Evolutionary conservation across 176 grass and related monocot genomes (phyloP).

Genomic region (Puccinellia tenuiflora): DNA sequence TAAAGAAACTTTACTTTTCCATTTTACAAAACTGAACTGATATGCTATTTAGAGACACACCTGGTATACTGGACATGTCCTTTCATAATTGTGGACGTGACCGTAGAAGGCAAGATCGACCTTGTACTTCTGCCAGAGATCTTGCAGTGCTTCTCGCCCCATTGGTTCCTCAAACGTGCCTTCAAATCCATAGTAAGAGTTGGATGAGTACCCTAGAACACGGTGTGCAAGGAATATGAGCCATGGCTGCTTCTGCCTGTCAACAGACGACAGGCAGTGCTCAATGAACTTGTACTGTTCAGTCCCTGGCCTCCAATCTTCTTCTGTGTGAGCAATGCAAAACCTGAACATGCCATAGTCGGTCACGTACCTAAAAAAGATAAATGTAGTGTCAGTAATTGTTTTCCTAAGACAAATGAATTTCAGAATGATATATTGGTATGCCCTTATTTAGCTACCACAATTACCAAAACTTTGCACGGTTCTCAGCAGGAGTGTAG

Average conservation of each 20-base stretch:
- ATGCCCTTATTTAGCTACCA: not conserved
- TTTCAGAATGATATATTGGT: not conserved
- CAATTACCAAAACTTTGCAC: slow-evolving; percentile 73
- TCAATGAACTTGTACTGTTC: slow-evolving; percentile 72
- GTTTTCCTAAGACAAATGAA: not conserved
- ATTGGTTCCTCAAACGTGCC: slow-evolving; percentile 71
- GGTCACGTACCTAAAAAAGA: slow-evolving; percentile 54
- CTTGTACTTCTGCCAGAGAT: slow-evolving; percentile 76
- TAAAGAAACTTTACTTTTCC: too few relatives aligned
- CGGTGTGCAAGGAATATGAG: slow-evolving; percentile 71
- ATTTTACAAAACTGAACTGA: too few relatives aligned
- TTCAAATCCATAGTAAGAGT: slow-evolving; percentile 28
- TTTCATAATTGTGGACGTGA: slow-evolving; percentile 73
- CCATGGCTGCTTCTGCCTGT: slow-evolving; percentile 69
- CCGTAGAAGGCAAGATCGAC: slow-evolving; percentile 71
- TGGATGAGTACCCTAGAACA: slow-evolving; percentile 69
- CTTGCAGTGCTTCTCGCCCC: slow-evolving; percentile 59
- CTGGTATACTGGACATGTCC: slow-evolving; percentile 73
- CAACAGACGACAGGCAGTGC: slow-evolving; percentile 57
- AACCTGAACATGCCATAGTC: slow-evolving; percentile 78
- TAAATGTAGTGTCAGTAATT: not conserved
- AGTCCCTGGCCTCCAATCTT: slow-evolving; percentile 62
- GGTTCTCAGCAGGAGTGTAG: slow-evolving; percentile 84
- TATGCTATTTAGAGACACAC: slow-evolving; percentile 30
- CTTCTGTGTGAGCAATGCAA: slow-evolving; percentile 67